phyloP scores from a whole-genome alignment of 768 basidiomycete genomes.

The Candolleomyces aberdarensis region DNA sequence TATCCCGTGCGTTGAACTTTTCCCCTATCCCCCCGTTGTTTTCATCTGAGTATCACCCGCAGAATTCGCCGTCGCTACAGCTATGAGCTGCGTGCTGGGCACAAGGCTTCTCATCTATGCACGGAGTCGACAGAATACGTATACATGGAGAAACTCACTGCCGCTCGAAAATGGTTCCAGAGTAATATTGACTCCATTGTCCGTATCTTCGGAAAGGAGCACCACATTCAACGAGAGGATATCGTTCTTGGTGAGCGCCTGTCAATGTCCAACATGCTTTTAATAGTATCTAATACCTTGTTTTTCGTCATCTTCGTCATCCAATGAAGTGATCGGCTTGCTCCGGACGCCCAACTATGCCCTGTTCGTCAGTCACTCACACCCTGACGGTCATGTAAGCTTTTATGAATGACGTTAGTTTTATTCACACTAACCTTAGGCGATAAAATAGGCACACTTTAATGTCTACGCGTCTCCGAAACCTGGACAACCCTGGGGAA shows the following conservation, averaged over 20 bases:
- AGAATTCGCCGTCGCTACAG: constrained; percentile 50
- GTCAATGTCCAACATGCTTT: neutral
- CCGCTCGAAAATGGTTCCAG: constrained; percentile 72
- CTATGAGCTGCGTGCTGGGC: constrained; percentile 60
- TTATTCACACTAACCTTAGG: neutral
- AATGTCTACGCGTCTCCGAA: constrained; percentile 57
- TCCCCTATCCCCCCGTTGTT: neutral
- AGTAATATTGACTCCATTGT: constrained; percentile 64
- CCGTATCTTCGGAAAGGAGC: constrained; percentile 45
- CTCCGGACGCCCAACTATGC: constrained; percentile 71
- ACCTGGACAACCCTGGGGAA: constrained; percentile 67
- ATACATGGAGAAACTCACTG: constrained; percentile 59
- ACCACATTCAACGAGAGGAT: constrained; percentile 56
- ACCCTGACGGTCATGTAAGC: constrained; percentile 40
- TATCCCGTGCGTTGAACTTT: constrained; percentile 32
- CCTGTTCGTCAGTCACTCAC: constrained; percentile 70
- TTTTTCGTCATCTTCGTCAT: constrained; percentile 11
- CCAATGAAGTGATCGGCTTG: constrained; percentile 53
- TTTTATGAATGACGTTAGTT: constrained; percentile 9
- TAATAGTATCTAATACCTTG: neutral
- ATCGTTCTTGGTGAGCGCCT: constrained; percentile 44
- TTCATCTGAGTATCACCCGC: constrained; percentile 24
- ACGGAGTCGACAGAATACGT: constrained; percentile 69
- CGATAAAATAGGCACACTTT: constrained; percentile 53
- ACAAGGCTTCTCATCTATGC: constrained; percentile 63